phyloP scores from a whole-genome alignment of 164 flowering plant genomes.

The Warburgia ugandensis region DNA sequence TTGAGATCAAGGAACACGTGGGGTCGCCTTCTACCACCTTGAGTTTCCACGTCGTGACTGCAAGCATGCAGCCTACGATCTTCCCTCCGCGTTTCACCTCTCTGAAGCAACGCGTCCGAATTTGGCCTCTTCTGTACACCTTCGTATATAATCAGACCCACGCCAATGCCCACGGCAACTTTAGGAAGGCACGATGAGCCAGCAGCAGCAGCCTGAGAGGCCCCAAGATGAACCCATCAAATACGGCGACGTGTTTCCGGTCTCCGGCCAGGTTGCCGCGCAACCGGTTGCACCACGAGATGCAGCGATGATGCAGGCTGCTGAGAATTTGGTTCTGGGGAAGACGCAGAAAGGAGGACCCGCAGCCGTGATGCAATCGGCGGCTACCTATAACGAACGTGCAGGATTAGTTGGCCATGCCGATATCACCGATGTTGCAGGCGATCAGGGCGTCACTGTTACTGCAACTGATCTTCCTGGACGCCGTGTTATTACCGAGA shows the following conservation, averaged over 20 bases:
- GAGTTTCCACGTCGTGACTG: neutral
- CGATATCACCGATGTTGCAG: slow-evolving; percentile 23
- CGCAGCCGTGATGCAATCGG: slow-evolving; percentile 38
- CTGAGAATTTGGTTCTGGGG: slow-evolving; percentile 38
- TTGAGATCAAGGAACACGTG: neutral
- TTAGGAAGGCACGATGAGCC: slow-evolving; percentile 31
- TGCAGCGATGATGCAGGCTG: slow-evolving; percentile 43
- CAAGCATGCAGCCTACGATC: neutral
- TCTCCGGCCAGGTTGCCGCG: slow-evolving; percentile 31
- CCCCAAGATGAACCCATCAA: slow-evolving; percentile 29
- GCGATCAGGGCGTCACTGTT: slow-evolving; percentile 5
- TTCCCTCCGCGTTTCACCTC: no score
- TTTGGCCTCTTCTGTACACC: neutral
- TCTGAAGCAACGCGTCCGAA: no score
- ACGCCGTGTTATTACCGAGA: slow-evolving; percentile 2
- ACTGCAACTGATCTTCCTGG: slow-evolving; percentile 3
- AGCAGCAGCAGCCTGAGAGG: slow-evolving; percentile 34
- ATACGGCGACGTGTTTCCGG: slow-evolving; percentile 41
- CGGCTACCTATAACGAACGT: slow-evolving; percentile 29
- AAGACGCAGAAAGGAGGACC: slow-evolving; percentile 36
- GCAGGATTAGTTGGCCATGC: slow-evolving; percentile 40
- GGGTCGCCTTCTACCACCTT: neutral
- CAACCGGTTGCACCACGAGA: slow-evolving; percentile 36
- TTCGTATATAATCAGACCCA: neutral
- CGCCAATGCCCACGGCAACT: neutral